Evolutionary conservation across 2,329 filamentous ascomycete species (phyloP).

Genomic region (Aspergillus pseudoterreus): DNA sequence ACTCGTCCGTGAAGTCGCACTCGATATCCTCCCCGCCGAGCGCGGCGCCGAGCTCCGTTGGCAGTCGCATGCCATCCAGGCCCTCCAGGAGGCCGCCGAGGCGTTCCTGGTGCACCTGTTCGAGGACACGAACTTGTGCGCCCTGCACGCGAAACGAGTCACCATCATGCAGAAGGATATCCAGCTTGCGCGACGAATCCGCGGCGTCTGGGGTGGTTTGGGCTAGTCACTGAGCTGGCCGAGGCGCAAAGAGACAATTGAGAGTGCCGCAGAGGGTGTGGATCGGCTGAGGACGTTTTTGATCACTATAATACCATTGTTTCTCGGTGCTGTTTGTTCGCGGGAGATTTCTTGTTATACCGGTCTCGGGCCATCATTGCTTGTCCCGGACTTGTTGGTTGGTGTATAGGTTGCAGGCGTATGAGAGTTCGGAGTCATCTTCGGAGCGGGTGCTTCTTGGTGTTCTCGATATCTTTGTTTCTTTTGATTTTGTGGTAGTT

Average conservation of each 20-base stretch:
- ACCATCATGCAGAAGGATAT: conserved; percentile 99
- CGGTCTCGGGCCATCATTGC: not conserved
- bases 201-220: conserved; percentile 71
- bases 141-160: conserved; percentile 92
- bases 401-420: conserved; percentile 12
- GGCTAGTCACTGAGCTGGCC: conserved; percentile 28
- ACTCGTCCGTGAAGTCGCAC: conserved; percentile 50
- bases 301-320: conserved; percentile 2
- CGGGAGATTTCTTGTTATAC: not conserved
- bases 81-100: conserved; percentile 92
- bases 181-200: conserved; percentile 78
- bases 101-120: conserved; percentile 96
- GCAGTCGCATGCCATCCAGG: conserved; percentile 93
- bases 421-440: conserved; percentile 12
- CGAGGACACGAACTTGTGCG: conserved; percentile 92
- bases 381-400: not conserved
- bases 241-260: not conserved
- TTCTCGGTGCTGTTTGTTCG: not conserved
- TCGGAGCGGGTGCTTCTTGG: not conserved
- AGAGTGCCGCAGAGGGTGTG: not conserved
- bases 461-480: not conserved
- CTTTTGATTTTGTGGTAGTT: not conserved
- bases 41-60: conserved; percentile 72
- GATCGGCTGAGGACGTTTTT: not conserved
- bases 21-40: conserved; percentile 56